Evolutionary conservation across 1,139 yeast species (phyloP).

Genomic region (Saccharomyces pastorianus): DNA sequence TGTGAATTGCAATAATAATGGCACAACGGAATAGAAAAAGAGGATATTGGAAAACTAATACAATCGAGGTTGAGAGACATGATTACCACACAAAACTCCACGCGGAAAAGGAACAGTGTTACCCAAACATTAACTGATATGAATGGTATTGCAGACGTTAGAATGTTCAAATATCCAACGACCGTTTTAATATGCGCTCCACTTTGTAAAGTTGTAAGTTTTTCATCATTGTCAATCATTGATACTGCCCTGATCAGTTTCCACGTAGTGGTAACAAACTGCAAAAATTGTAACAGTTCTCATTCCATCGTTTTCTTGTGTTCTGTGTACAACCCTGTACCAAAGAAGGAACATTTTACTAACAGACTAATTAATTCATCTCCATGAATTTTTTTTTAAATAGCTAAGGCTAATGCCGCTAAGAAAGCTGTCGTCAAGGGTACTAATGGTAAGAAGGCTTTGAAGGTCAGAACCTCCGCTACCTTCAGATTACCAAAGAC

Average conservation of each 20-base stretch:
- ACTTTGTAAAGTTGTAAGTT: no score
- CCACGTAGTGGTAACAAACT: neutral
- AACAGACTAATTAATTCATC: constrained; percentile 2
- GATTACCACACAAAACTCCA: no score
- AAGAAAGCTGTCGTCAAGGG: constrained; percentile 99
- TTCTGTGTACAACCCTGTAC: neutral
- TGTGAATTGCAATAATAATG: constrained; percentile 20
- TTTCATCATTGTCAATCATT: no score
- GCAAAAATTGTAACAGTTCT: neutral
- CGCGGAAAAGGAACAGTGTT: no score
- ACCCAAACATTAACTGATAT: no score
- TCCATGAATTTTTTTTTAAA: constrained; percentile 1
- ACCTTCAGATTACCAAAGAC: constrained; percentile 98
- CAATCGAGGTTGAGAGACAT: neutral
- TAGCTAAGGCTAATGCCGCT: constrained; percentile 86
- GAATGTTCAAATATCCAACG: no score
- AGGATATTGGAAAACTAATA: neutral
- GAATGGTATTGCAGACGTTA: no score
- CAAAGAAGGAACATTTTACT: constrained; percentile 1
- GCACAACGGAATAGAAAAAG: neutral
- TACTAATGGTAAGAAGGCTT: constrained; percentile 81
- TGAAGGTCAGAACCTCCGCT: constrained; percentile 90
- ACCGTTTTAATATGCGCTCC: no score
- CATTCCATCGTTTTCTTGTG: neutral
- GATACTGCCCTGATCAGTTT: no score